Conservation (phyloP, 495 filamentous ascomycete species). For the Lophiostoma macrostomum region DNA sequence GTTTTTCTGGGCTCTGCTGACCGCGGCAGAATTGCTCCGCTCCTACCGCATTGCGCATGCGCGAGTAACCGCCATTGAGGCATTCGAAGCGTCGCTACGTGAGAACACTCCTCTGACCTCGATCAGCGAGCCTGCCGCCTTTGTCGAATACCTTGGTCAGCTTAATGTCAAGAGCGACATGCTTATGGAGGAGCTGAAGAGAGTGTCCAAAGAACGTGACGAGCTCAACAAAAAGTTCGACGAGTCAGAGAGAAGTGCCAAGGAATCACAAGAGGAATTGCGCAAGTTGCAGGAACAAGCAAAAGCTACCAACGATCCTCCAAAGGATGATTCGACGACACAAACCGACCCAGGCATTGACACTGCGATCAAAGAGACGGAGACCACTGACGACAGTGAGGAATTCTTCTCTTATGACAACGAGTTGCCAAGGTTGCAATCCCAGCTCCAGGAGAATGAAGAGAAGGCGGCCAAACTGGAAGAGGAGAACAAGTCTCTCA, state of each 20-base stretch:
- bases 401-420: slow-evolving; percentile 88
- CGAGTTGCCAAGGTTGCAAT: slow-evolving; percentile 63
- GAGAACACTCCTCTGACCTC: slow-evolving; percentile 89
- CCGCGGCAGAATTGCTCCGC: slow-evolving; percentile 69
- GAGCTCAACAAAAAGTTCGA: slow-evolving; percentile 71
- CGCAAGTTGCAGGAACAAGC: slow-evolving; percentile 48
- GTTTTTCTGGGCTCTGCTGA: not conserved
- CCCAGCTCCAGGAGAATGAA: slow-evolving; percentile 35
- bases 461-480: slow-evolving; percentile 36
- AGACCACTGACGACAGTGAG: slow-evolving; percentile 52
- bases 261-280: slow-evolving; percentile 54
- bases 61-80: slow-evolving; percentile 78
- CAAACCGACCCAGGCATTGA: slow-evolving; percentile 22
- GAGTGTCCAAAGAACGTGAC: slow-evolving; percentile 78
- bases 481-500: slow-evolving; percentile 34
- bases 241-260: slow-evolving; percentile 63
- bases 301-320: slow-evolving; percentile 1
- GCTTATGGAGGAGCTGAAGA: slow-evolving; percentile 88
- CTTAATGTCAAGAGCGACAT: slow-evolving; percentile 81
- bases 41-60: slow-evolving; percentile 90
- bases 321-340: slow-evolving; percentile 29
- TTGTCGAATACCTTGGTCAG: slow-evolving; percentile 93
- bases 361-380: slow-evolving; percentile 20
- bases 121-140: slow-evolving; percentile 76
- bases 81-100: slow-evolving; percentile 83